Percentiles rank a stretch among this genome's conserved stretches.
Conservation (phyloP, 2,329 filamentous ascomycete genomes). For the Pseudogymnoascus sp. region DNA sequence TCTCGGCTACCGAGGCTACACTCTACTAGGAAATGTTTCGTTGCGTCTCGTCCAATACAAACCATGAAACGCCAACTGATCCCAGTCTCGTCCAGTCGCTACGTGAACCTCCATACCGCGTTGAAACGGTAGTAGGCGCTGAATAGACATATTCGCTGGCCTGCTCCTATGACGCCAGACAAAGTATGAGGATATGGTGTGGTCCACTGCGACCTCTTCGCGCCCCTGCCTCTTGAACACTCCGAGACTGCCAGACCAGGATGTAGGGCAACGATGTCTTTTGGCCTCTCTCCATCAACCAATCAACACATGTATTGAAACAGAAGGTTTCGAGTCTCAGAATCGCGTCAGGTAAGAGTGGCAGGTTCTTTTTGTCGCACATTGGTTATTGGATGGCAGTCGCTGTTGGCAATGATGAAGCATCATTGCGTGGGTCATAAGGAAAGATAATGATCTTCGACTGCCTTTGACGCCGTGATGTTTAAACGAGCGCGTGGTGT, state of each 20-base stretch:
- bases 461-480: background rate
- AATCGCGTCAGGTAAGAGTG: background rate
- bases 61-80: slow-evolving; percentile 8
- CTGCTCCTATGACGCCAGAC: background rate
- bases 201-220: background rate
- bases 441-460: background rate
- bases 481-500: background rate
- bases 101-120: slow-evolving; percentile 2
- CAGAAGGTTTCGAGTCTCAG: slow-evolving; percentile 5
- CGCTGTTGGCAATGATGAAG: background rate
- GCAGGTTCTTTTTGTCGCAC: background rate
- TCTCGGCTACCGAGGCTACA: slow-evolving; percentile 4
- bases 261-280: background rate
- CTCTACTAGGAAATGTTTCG: background rate
- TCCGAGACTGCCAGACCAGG: background rate
- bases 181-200: background rate
- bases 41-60: slow-evolving; percentile 6
- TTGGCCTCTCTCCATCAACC: background rate
- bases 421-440: background rate
- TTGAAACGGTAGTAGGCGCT: background rate
- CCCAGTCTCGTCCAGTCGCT: background rate
- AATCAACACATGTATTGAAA: background rate
- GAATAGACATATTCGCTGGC: background rate
- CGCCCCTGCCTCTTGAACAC: background rate
- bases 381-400: background rate